Evolutionary conservation across 2,329 filamentous ascomycete genomes (phyloP).

Genomic region (Pestalotiopsis sp.): DNA sequence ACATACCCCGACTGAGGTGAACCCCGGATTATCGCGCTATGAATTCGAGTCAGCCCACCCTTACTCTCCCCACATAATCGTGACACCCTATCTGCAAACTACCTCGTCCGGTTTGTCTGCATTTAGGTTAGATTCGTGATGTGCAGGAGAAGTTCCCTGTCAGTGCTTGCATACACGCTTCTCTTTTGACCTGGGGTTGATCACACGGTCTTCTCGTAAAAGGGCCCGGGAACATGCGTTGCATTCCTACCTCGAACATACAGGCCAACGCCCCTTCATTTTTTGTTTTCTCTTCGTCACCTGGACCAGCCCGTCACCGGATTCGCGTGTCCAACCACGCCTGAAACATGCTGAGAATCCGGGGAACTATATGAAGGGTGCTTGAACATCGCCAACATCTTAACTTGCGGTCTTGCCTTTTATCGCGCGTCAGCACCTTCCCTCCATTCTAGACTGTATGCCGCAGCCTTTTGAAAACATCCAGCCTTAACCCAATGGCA

Average conservation of each 20-base stretch:
- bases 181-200: background rate
- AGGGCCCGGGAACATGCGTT: background rate
- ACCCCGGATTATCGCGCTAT: background rate
- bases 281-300: background rate
- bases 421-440: background rate
- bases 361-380: background rate
- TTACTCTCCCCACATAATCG: background rate
- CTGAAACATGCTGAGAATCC: background rate
- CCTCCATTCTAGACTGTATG: background rate
- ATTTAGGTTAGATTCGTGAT: background rate
- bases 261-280: background rate
- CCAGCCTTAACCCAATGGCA: background rate
- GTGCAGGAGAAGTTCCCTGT: background rate
- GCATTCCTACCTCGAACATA: background rate
- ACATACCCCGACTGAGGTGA: background rate
- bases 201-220: background rate
- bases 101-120: background rate
- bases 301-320: background rate
- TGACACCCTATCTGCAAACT: background rate
- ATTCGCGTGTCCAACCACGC: background rate
- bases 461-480: background rate
- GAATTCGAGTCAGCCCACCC: background rate
- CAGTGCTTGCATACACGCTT: background rate
- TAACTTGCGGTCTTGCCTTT: background rate
- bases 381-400: background rate